Conservation (phyloP, 805 yeast species). For the Kuraishia piskuri region DNA sequence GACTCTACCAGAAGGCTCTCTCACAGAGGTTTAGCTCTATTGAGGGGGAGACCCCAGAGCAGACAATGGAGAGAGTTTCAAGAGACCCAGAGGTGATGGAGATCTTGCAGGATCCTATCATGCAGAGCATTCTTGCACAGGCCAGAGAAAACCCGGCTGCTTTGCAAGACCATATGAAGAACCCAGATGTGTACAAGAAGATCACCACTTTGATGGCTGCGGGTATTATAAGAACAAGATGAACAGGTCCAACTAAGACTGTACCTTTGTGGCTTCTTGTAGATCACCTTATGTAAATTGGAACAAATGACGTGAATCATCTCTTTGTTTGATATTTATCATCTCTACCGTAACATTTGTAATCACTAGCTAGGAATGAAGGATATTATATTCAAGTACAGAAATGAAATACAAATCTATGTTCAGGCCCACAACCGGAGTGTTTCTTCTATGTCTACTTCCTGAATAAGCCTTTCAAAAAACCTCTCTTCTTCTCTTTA, state of each 20-base stretch:
- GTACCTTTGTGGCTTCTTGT: background rate
- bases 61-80: constrained; percentile 83
- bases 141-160: constrained; percentile 96
- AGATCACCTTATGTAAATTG: background rate
- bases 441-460: background rate
- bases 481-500: constrained; percentile 9
- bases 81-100: constrained; percentile 91
- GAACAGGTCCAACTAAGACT: constrained; percentile 7
- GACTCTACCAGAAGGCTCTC: constrained; percentile 68
- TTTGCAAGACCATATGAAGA: constrained; percentile 93
- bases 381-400: background rate
- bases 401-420: background rate
- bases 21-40: constrained; percentile 72
- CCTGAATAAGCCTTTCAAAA: constrained; percentile 14
- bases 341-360: no score
- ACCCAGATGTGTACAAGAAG: constrained; percentile 86
- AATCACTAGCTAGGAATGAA: no score
- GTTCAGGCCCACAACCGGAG: no score
- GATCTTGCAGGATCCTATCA: constrained; percentile 88
- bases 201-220: constrained; percentile 88
- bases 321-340: no score
- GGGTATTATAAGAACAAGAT: constrained; percentile 90
- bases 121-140: constrained; percentile 91
- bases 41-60: constrained; percentile 89
- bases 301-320: background rate